phyloP scores from a whole-genome alignment of 1,284 basidiomycete genomes.

The Cryptococcus sp. region DNA sequence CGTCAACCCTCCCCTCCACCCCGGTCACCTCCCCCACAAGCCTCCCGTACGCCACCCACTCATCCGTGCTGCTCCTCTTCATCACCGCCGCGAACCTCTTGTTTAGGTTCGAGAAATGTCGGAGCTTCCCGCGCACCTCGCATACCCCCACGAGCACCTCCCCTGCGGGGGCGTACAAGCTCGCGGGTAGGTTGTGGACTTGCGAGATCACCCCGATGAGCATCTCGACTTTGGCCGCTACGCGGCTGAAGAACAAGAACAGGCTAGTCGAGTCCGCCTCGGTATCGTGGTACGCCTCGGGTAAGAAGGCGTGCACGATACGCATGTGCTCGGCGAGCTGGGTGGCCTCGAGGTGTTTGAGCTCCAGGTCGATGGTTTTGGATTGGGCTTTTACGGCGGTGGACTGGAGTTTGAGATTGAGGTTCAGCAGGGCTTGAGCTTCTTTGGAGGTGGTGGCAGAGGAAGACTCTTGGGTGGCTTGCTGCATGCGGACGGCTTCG shows the following conservation, averaged over 20 bases:
- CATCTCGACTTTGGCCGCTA: constrained; percentile 78
- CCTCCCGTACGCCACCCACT: constrained; percentile 78
- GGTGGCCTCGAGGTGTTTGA: constrained; percentile 74
- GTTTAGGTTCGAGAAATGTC: constrained; percentile 73
- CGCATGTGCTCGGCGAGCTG: constrained; percentile 73
- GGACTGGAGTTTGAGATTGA: constrained; percentile 88
- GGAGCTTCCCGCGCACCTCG: constrained; percentile 80
- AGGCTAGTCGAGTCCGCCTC: constrained; percentile 82
- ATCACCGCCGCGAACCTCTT: constrained; percentile 81
- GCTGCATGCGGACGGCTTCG: constrained; percentile 72
- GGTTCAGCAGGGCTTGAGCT: constrained; percentile 77
- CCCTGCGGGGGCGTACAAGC: constrained; percentile 71
- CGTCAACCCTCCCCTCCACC: constrained; percentile 86
- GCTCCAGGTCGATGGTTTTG: constrained; percentile 79
- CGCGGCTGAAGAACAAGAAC: constrained; percentile 84
- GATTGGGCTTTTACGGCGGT: constrained; percentile 84
- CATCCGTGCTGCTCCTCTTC: constrained; percentile 69
- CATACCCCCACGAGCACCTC: constrained; percentile 82
- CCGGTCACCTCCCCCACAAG: constrained; percentile 78
- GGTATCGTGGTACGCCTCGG: constrained; percentile 75
- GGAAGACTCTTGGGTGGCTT: constrained; percentile 76
- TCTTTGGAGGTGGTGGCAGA: constrained; percentile 70
- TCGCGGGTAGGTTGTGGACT: constrained; percentile 74
- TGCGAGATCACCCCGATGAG: constrained; percentile 76
- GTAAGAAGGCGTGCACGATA: constrained; percentile 71